Evolutionary conservation across 2,329 filamentous ascomycete genomes (phyloP).

Genomic region (Drechslerella coelobrocha): DNA sequence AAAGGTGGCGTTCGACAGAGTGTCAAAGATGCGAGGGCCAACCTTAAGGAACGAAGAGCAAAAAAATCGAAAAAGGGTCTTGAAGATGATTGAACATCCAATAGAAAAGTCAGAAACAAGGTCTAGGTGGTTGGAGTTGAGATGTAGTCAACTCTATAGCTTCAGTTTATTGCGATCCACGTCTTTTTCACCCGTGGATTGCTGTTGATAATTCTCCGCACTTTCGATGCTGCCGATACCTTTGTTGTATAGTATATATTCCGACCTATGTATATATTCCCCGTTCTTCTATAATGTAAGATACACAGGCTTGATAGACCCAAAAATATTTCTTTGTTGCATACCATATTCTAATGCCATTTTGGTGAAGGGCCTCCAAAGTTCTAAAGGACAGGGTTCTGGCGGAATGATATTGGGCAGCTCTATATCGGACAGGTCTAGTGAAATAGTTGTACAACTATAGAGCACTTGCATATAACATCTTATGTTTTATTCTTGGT

Average conservation of each 20-base stretch:
- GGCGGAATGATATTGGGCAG: no score
- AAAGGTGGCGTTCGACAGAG: conserved; percentile 61
- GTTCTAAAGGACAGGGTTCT: no score
- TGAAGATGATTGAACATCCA: conserved; percentile 32
- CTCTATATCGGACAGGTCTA: no score
- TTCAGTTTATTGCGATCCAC: neutral
- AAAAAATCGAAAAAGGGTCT: conserved; percentile 23
- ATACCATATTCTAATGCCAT: no score
- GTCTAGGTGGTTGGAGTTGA: neutral
- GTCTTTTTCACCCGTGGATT: neutral
- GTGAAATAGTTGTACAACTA: no score
- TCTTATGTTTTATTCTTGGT: no score
- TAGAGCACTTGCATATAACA: no score
- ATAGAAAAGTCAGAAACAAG: neutral
- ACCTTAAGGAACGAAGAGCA: conserved; percentile 30
- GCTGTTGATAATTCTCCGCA: conserved; percentile 39
- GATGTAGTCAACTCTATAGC: neutral
- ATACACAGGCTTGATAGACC: conserved; percentile 23
- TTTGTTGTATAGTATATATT: conserved; percentile 14
- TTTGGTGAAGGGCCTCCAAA: no score
- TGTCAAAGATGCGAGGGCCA: conserved; percentile 32
- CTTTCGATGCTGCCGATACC: conserved; percentile 13
- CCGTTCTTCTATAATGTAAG: conserved; percentile 12
- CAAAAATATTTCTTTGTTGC: neutral
- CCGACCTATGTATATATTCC: conserved; percentile 36